Conservation (phyloP, 345 rosid genomes). For the Syzygium jambos region DNA sequence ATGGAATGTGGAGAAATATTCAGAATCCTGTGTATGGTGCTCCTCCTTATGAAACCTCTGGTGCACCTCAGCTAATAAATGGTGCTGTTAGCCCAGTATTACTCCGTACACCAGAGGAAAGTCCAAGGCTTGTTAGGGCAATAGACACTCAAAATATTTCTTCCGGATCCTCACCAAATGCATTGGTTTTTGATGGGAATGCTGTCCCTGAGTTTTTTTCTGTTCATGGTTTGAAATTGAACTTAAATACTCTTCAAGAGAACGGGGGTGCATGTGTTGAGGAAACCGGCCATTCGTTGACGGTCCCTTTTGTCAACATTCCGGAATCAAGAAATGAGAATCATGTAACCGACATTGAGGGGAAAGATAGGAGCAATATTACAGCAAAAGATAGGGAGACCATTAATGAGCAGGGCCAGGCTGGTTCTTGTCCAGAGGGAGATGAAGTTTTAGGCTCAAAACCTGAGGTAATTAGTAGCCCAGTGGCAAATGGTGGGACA, state of each 20-base stretch:
- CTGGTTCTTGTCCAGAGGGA: constrained; percentile 4
- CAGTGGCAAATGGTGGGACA: constrained; percentile 7
- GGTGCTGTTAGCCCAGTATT: constrained; percentile 38
- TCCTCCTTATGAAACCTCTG: constrained; percentile 38
- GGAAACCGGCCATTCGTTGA: background rate
- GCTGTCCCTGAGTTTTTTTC: background rate
- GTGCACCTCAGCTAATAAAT: constrained; percentile 35
- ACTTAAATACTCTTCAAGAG: background rate
- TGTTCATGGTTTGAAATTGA: background rate
- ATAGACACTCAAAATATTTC: background rate
- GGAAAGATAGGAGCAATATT: background rate
- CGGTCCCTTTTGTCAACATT: background rate
- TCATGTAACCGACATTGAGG: background rate
- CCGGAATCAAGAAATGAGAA: background rate
- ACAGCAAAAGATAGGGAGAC: background rate
- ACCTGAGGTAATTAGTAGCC: constrained; percentile 11
- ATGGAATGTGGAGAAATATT: constrained; percentile 54
- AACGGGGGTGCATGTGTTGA: background rate
- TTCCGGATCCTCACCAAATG: background rate
- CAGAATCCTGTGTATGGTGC: constrained; percentile 42
- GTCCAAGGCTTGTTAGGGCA: constrained; percentile 29
- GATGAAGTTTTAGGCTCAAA: constrained; percentile 5
- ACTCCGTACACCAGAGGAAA: constrained; percentile 36
- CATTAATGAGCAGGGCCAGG: background rate
- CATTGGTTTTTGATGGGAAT: background rate